These are phyloP conservation scores for Talaromyces adpressus DNA, from an alignment of 495 filamentous ascomycete genomes.

Conservation along the genomic window DNA sequence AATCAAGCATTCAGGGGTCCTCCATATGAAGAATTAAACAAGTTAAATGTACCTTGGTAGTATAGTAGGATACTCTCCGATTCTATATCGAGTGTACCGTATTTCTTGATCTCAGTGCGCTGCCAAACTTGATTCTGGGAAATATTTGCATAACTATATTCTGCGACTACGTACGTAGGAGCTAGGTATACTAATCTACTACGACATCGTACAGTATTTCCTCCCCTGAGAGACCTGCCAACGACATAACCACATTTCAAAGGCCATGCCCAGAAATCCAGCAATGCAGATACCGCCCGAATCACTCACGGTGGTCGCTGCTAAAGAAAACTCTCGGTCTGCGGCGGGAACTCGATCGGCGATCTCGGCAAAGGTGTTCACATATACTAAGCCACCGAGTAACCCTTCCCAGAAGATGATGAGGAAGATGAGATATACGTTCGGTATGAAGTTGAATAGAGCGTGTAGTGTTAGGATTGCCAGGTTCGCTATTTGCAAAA, in stretches of 20 bases:
- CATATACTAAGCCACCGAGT: conserved; percentile 84
- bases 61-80: no score
- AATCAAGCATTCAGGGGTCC: no score
- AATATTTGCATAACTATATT: no score
- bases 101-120: no score
- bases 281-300: conserved; percentile 86
- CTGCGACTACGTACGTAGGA: no score
- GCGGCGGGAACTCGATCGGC: conserved; percentile 64
- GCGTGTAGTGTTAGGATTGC: conserved; percentile 66
- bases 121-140: no score
- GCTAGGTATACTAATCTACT: background rate
- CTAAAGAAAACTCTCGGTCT: conserved; percentile 85
- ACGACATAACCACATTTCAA: conserved; percentile 75
- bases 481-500: conserved; percentile 81
- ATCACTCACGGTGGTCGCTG: conserved; percentile 88
- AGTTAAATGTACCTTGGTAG: no score
- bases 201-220: conserved; percentile 58
- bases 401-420: conserved; percentile 95
- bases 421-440: conserved; percentile 71
- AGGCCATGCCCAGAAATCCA: conserved; percentile 73
- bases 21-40: no score
- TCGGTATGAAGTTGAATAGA: conserved; percentile 71
- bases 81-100: no score
- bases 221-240: conserved; percentile 74
- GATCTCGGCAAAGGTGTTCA: conserved; percentile 93